Percentiles rank a stretch among this genome's conserved stretches.
phyloP scores from a whole-genome alignment of 176 grass and related monocot genomes.

The Sorghum bicolor region Sorghum_bicolor_NCBIv3 NC_012874.2:64936501-64937000 shows the following conservation, averaged over 20 bases:
- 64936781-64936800: not conserved
- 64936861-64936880: too few species aligned
- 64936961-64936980: too few species aligned
- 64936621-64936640: too few species aligned
- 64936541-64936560: not conserved
- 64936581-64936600: not conserved
- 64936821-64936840: too few species aligned
- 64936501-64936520: constrained; percentile 82
- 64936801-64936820: not conserved
- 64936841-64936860: too few species aligned
- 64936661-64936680: not conserved
- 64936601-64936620: not conserved
- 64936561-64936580: not conserved
- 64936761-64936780: not conserved
- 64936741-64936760: not conserved
- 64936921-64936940: too few species aligned
- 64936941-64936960: too few species aligned
- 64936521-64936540: constrained; percentile 69
- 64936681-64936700: not conserved
- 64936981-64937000: too few species aligned
- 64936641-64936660: not conserved
- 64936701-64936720: constrained; percentile 8
- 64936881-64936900: too few species aligned
- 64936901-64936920: too few species aligned
- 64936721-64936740: not conserved